These are phyloP conservation scores for Adansonia digitata DNA, from an alignment of 345 rosid species.

Conservation along the genomic window DNA sequence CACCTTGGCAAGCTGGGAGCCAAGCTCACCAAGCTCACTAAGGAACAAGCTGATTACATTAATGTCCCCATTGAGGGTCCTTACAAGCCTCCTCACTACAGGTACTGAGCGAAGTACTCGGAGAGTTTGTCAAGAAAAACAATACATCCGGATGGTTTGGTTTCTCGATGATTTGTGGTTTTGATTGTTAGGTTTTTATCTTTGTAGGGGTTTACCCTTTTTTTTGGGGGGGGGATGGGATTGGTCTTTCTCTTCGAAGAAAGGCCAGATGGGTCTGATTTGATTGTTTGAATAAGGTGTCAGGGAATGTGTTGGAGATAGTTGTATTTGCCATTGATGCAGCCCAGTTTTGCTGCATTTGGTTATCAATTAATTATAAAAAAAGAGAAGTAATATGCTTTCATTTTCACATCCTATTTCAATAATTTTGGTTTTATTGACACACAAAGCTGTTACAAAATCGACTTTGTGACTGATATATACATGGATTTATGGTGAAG, in stretches of 20 bases:
- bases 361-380: constrained; percentile 4
- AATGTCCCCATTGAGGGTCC: too few relatives aligned
- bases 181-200: constrained; percentile 15
- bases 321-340: constrained; percentile 3
- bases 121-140: not conserved
- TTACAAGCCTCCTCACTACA: too few relatives aligned
- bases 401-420: too few relatives aligned
- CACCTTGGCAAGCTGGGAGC: too few relatives aligned
- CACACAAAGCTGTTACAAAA: too few relatives aligned
- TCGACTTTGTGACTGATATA: too few relatives aligned
- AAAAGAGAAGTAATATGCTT: not conserved
- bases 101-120: too few relatives aligned
- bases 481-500: too few relatives aligned
- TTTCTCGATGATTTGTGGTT: constrained; percentile 11
- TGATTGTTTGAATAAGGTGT: constrained; percentile 35
- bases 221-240: too few relatives aligned
- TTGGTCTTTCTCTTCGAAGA: too few relatives aligned
- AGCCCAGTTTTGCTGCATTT: constrained; percentile 6
- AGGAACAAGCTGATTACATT: too few relatives aligned
- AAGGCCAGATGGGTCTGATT: constrained; percentile 20
- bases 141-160: not conserved
- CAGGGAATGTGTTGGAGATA: constrained; percentile 30
- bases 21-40: constrained; percentile 63
- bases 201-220: constrained; percentile 24
- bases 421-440: too few relatives aligned